Conservation (phyloP, 257 asterid species). For the Solanum habrochaites region DNA sequence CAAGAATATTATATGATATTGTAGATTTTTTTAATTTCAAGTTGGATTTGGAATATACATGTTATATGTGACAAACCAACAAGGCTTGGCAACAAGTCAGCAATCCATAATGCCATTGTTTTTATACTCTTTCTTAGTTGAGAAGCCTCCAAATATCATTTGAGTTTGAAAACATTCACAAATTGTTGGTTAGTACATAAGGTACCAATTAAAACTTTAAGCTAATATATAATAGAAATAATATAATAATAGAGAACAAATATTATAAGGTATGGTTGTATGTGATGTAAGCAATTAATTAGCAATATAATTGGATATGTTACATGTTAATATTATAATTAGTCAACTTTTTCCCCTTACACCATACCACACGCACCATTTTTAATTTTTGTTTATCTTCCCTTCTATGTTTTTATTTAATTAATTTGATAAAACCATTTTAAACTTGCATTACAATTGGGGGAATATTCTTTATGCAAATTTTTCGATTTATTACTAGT, state of each 20-base stretch:
- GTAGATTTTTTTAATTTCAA: neutral
- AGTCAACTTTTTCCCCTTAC: neutral
- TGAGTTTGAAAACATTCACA: neutral
- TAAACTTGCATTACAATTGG: neutral
- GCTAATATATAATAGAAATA: neutral
- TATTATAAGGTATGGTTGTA: neutral
- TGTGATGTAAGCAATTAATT: neutral
- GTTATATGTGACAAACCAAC: conserved; percentile 16
- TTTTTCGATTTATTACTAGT: neutral
- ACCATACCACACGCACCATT: neutral
- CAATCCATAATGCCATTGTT: neutral
- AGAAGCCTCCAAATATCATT: neutral
- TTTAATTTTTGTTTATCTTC: neutral
- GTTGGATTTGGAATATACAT: neutral
- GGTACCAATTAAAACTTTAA: neutral
- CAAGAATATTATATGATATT: neutral
- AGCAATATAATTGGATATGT: neutral
- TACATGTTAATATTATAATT: neutral
- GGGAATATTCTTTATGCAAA: neutral
- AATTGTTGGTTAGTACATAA: neutral
- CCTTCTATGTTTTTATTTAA: neutral
- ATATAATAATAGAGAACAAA: neutral
- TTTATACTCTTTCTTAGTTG: neutral
- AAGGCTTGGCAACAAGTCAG: neutral
- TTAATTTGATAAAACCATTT: neutral